Conservation (phyloP, 192 early-diverging fungal species). For the Mortierella antarctica region DNA sequence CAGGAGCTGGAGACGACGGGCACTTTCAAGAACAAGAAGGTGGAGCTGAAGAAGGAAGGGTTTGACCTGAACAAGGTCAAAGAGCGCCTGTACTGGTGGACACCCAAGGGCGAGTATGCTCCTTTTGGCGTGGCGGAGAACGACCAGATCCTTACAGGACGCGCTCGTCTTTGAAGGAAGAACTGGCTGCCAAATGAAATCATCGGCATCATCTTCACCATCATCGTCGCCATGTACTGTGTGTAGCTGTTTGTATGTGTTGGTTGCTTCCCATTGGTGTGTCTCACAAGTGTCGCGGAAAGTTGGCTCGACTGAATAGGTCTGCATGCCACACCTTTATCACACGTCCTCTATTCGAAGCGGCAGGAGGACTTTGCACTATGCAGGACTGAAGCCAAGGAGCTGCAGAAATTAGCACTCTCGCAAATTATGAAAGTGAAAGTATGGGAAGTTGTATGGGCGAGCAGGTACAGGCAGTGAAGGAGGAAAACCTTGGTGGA, state of each 20-base stretch:
- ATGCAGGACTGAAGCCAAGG: no score
- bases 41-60: constrained; percentile 39
- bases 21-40: constrained; percentile 49
- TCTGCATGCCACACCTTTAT: no score
- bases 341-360: no score
- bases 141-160: constrained; percentile 16
- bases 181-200: not conserved
- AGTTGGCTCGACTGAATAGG: no score
- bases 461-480: no score
- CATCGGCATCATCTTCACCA: no score
- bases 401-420: no score
- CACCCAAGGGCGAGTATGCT: constrained; percentile 23
- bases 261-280: not conserved
- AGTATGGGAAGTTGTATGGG: no score
- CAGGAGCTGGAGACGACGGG: constrained; percentile 48
- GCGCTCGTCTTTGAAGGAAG: constrained; percentile 27
- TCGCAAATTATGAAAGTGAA: no score
- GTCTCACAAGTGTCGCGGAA: not conserved
- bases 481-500: no score
- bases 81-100: constrained; percentile 52
- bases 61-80: constrained; percentile 32
- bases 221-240: not conserved
- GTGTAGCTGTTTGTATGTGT: not conserved
- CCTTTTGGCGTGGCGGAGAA: constrained; percentile 29
- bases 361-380: no score